phyloP scores from a whole-genome alignment of 148 eudicot genomes.

The Talinum fruticosum region DNA sequence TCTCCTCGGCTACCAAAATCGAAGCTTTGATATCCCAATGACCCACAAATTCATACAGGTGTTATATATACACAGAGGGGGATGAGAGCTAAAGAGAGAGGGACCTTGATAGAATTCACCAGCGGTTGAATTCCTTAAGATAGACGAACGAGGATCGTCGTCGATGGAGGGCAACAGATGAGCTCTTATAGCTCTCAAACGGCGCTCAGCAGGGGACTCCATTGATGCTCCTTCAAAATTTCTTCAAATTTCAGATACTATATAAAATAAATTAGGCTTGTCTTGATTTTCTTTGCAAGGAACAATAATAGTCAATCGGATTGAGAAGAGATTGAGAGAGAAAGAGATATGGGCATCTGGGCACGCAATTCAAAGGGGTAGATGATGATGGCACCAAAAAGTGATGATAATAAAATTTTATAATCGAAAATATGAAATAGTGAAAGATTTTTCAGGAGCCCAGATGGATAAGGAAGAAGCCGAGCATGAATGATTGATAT shows the following conservation, averaged over 20 bases:
- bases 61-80: background rate
- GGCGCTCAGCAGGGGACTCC: constrained; percentile 58
- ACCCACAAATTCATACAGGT: background rate
- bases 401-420: background rate
- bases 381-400: constrained; percentile 2
- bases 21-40: background rate
- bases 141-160: constrained; percentile 24
- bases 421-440: background rate
- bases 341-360: background rate
- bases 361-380: constrained; percentile 15
- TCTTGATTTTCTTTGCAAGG: background rate
- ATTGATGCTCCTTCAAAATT: constrained; percentile 22
- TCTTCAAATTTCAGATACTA: background rate
- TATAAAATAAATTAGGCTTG: constrained; percentile 2
- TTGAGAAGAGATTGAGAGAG: background rate
- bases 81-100: background rate
- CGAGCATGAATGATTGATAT: background rate
- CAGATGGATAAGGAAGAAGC: background rate
- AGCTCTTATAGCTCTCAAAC: constrained; percentile 54
- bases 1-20: background rate
- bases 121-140: constrained; percentile 50
- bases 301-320: background rate
- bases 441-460: background rate
- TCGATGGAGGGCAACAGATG: constrained; percentile 43
- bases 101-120: constrained; percentile 58